phyloP scores from a whole-genome alignment of 2,329 filamentous ascomycete genomes.

The Fusarium clavum region DNA sequence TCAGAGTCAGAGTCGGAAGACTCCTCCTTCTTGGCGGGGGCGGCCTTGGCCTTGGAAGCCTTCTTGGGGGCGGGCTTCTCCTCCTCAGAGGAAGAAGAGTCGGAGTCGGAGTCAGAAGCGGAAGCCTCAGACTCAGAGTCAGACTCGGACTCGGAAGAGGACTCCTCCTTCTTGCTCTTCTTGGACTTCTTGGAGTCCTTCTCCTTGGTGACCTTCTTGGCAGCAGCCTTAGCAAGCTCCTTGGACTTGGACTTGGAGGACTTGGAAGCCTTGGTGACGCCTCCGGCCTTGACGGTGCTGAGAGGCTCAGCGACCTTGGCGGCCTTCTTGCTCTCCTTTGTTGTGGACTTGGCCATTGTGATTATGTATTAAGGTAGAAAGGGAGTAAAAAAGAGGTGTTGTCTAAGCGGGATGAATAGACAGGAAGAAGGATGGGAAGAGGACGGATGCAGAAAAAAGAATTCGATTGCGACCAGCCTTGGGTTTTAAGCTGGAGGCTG shows the following conservation, averaged over 20 bases:
- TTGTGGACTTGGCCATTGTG: constrained; percentile 76
- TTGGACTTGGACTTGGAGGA: constrained; percentile 75
- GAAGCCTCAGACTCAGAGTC: constrained; percentile 56
- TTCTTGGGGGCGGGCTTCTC: constrained; percentile 55
- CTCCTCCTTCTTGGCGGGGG: constrained; percentile 47
- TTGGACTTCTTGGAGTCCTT: constrained; percentile 64
- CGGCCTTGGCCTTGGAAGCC: constrained; percentile 52
- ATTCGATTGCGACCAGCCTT: constrained; percentile 26
- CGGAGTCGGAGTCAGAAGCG: constrained; percentile 52
- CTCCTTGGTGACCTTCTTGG: constrained; percentile 62
- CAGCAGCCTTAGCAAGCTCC: constrained; percentile 71
- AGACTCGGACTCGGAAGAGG: constrained; percentile 56
- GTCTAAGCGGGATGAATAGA: constrained; percentile 24
- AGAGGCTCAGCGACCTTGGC: constrained; percentile 64
- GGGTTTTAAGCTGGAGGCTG: constrained; percentile 44
- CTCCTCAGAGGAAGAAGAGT: constrained; percentile 50
- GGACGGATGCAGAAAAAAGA: constrained; percentile 36
- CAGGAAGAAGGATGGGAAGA: constrained; percentile 32
- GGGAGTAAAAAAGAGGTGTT: constrained; percentile 7
- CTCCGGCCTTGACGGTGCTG: constrained; percentile 71
- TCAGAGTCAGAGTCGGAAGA: constrained; percentile 49
- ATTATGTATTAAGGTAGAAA: constrained; percentile 42
- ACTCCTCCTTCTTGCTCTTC: constrained; percentile 63
- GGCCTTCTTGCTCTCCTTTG: constrained; percentile 64
- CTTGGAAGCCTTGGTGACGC: constrained; percentile 74